Conservation (phyloP, 108 stramenopile genomes). For the Nannochloropsis oceanica region DNA sequence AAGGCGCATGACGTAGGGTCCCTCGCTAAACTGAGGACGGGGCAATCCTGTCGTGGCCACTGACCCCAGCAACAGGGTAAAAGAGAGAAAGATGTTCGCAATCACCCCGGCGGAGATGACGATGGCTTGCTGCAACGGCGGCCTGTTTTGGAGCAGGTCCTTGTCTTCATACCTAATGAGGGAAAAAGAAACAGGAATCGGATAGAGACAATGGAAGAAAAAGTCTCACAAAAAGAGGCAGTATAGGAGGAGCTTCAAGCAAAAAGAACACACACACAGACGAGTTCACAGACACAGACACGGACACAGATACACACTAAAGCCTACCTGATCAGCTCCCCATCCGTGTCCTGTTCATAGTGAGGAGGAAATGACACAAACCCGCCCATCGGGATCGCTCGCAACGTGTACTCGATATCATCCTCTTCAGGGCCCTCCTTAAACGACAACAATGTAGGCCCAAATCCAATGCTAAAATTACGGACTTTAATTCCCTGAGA, state of each 20-base stretch:
- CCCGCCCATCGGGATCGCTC: constrained; percentile 19
- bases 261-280: no score
- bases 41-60: constrained; percentile 3
- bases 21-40: not conserved
- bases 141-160: not conserved
- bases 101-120: constrained; percentile 18
- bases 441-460: constrained; percentile 12
- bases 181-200: no score
- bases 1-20: not conserved
- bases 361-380: constrained; percentile 26
- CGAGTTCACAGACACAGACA: no score
- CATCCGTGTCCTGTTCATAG: constrained; percentile 11
- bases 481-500: constrained; percentile 17
- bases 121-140: constrained; percentile 2
- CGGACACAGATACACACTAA: no score
- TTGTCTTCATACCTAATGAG: not conserved
- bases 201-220: not conserved
- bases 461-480: constrained; percentile 16
- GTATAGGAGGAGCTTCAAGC: no score
- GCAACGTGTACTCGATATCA: constrained; percentile 4
- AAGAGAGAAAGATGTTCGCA: constrained; percentile 16
- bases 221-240: not conserved
- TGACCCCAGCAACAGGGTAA: constrained; percentile 6
- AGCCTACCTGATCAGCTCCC: not conserved
- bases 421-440: not conserved